Evolutionary conservation across 2,329 filamentous ascomycete genomes (phyloP).

Genomic region (Cucurbitaria berberidis): DNA sequence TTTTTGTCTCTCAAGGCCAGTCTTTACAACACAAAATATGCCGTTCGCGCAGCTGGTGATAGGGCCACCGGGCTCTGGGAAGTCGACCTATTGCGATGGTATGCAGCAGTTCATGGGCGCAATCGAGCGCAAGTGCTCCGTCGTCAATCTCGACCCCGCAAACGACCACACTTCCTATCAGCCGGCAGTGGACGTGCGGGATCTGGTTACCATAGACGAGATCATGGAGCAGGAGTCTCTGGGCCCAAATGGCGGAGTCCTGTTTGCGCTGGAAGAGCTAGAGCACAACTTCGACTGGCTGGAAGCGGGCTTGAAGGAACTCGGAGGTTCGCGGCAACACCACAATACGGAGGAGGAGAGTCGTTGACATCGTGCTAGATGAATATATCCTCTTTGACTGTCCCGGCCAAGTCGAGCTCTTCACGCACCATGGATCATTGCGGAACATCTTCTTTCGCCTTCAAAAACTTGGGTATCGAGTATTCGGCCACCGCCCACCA

Average conservation of each 20-base stretch:
- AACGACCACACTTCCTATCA: constrained; percentile 92
- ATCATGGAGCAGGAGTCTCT: constrained; percentile 92
- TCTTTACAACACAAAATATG: constrained; percentile 47
- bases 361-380: constrained; percentile 56
- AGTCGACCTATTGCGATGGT: constrained; percentile 98
- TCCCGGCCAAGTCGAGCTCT: constrained; percentile 94
- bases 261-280: constrained; percentile 94
- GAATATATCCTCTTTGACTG: constrained; percentile 97
- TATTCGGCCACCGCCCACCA: constrained; percentile 57
- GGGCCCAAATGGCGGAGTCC: constrained; percentile 88
- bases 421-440: constrained; percentile 91
- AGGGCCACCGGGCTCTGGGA: constrained; percentile 93
- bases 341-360: background rate
- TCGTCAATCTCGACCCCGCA: constrained; percentile 95
- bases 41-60: constrained; percentile 79
- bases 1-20: background rate
- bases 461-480: constrained; percentile 90
- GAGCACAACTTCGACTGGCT: constrained; percentile 95
- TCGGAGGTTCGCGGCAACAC: constrained; percentile 61
- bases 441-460: constrained; percentile 90
- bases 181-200: constrained; percentile 87
- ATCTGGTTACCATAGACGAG: constrained; percentile 87
- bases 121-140: constrained; percentile 91
- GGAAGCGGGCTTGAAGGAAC: constrained; percentile 76
- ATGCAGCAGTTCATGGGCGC: constrained; percentile 99